Evolutionary conservation across 768 basidiomycete species (phyloP), one percentile per base, ranked within the genome.

Genomic region (Holtermannia corniformis): DNA sequence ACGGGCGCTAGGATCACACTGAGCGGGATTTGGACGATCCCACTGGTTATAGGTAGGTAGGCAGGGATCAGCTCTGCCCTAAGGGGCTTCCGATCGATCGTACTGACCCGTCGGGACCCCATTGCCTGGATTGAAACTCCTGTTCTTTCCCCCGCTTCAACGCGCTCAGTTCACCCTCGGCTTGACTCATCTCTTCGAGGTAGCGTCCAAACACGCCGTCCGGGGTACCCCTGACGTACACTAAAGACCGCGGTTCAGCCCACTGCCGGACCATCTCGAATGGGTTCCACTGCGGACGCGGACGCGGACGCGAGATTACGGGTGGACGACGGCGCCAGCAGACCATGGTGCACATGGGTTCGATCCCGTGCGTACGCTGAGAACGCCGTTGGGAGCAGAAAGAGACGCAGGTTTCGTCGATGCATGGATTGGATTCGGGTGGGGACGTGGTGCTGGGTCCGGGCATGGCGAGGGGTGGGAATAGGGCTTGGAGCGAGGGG

Each of bases 161-260:
- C 32, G 10, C 32, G 16, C 32, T 37, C 7, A 37, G 32, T 16
- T 37, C 16, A 16, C 32, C 32, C 7, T 37, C 32, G 32, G 16
- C 10, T 16, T 37, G 10, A 7, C 10, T 63, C 47, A 68, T 27
- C 43, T 68, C 66, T 40, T 68, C 66, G 63, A 68, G 64, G 47
- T 68, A 68, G 21, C 66, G 19, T 7, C 66, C 66, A 4, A 68
- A 56, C 12, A 68, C 61, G 5, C 66, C 66, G 28, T 65, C 61
- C 2, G 57, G 53, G 16, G 54, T 58, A 3, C 66, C 66, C 26
- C 53, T 56, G 22, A 65, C 55, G 43, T 63, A 63, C 23, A 68
- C 56, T 44, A 68, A 49, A 0, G 59, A 59, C 21, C 61, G 64
- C 10, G 63, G 66, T 21, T 57, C 62, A 20, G 60, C 52, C 4